Evolutionary conservation across 345 rosid genomes (phyloP).

Genomic region (Populus nigra): DNA sequence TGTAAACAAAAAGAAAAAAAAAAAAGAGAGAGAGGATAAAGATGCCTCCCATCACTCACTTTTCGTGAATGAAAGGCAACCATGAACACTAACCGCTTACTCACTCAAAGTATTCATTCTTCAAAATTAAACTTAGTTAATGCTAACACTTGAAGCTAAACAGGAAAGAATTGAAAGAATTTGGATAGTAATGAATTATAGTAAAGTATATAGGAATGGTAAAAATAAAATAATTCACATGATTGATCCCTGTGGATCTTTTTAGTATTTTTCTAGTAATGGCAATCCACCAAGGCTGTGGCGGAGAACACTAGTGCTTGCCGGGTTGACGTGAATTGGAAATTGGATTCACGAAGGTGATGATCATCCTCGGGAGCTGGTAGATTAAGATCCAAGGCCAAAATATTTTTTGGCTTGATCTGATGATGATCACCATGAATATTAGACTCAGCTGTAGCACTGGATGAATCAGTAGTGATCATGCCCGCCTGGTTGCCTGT

Average conservation of each 20-base stretch:
- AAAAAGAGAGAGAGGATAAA: conserved; percentile 8
- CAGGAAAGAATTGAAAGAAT: conserved; percentile 23
- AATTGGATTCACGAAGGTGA: conserved; percentile 44
- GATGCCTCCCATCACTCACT: conserved; percentile 66
- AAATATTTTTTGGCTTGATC: conserved; percentile 44
- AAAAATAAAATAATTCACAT: conserved; percentile 42
- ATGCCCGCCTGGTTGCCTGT: conserved; percentile 13
- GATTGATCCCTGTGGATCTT: conserved; percentile 2
- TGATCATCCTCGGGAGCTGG: conserved; percentile 78
- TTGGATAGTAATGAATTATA: conserved; percentile 16
- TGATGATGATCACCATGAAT: background rate
- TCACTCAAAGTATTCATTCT: conserved; percentile 68
- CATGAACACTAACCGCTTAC: conserved; percentile 75
- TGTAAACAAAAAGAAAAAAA: background rate
- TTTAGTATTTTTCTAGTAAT: conserved; percentile 40
- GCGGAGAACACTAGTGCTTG: conserved; percentile 50
- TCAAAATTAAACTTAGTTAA: background rate
- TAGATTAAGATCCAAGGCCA: conserved; percentile 83
- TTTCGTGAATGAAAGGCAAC: conserved; percentile 95
- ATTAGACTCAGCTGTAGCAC: background rate
- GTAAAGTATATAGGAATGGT: background rate
- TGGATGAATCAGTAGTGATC: background rate
- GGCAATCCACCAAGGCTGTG: conserved; percentile 89
- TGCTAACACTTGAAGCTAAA: background rate
- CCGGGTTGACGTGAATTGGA: conserved; percentile 49